A percentile compares a stretch with the other conserved stretches of the same genome.
Conservation (phyloP, 1,139 yeast species). For the Blastobotrys buckinghamii region DNA sequence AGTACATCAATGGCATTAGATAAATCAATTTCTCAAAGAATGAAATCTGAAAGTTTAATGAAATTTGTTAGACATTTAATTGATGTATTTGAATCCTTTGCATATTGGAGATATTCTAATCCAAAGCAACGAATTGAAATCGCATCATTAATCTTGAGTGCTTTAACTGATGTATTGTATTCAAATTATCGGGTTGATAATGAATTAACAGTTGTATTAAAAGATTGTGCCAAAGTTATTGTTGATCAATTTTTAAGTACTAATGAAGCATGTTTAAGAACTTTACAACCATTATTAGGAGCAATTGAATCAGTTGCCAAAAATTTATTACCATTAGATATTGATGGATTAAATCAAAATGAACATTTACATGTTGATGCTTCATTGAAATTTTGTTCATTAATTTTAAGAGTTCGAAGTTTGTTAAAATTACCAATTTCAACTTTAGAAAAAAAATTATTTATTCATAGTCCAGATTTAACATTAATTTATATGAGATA, state of each 20-base stretch:
- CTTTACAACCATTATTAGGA: conserved; percentile 51
- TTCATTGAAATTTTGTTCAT: conserved; percentile 39
- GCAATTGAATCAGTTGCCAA: conserved; percentile 46
- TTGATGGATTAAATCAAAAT: conserved; percentile 29
- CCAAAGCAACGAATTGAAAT: conserved; percentile 56
- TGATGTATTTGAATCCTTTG: conserved; percentile 66
- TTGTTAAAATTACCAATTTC: conserved; percentile 48
- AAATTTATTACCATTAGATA: conserved; percentile 38
- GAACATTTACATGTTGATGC: conserved; percentile 31
- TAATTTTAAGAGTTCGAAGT: conserved; percentile 52
- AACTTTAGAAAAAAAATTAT: conserved; percentile 57
- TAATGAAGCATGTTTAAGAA: conserved; percentile 46
- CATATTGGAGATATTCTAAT: conserved; percentile 58
- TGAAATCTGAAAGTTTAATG: conserved; percentile 52
- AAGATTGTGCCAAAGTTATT: conserved; percentile 46
- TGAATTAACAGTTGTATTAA: conserved; percentile 40
- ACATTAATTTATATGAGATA: conserved; percentile 54
- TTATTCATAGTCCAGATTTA: conserved; percentile 49
- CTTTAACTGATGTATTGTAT: conserved; percentile 51
- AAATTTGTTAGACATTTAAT: conserved; percentile 53
- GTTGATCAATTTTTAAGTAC: conserved; percentile 53
- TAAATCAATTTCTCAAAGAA: conserved; percentile 35
- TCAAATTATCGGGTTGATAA: conserved; percentile 48
- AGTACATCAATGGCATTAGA: conserved; percentile 40
- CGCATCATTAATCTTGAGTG: conserved; percentile 50